Base-by-base conservation (phyloP, 1,139 yeast genomes). In the Zygoascus meyerae region DNA sequence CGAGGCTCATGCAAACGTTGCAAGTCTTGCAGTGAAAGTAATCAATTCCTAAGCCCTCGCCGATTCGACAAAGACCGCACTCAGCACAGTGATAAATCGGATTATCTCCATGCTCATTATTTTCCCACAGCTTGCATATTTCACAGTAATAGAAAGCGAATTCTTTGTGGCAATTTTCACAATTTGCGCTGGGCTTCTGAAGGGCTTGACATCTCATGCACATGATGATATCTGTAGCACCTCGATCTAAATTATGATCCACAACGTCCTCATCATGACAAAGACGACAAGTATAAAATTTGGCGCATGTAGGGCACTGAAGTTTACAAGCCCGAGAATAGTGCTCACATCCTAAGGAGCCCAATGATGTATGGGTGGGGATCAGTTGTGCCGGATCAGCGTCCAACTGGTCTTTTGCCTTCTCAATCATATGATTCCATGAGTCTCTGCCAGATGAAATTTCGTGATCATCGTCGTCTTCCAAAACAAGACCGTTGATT, bases 21-120 rank as follows among this genome's bases (percentile, higher is more conserved):
- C 97, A 90, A n/a, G 81, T 80, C 56, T 83, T 78, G 66, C 97
- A 89, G 63, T 89, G 97, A 69, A 86, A 87, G 60, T 83, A 87
- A 64, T 90, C 97, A 55, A 83, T 83, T 16, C 86, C 95, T 28
- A 87, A 66, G 0, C 97, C 97, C 34, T 84, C 72, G 1, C 97
- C 97, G 17, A 90, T 72, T 11, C 97, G 77, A 62, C 97, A 90
- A 46, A 90, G 86, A 0, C 95, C 96, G 70, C 97, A 90, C 56
- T 83, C 85, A 55, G 81, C 86, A 64, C 97, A 90, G 62, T 90
- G 97, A 62, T 89, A 90, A 26, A 90, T 89, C 52, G 83, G 83
- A 60, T 87, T 87, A 39, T 74, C 70, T 12, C 81, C 76, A n/a
- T 29, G 45, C 59, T 87, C 95, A 50, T 65, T 67, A 60, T 87